Conservation (phyloP, 1,284 basidiomycete species). For the Irpex sp. region DNA sequence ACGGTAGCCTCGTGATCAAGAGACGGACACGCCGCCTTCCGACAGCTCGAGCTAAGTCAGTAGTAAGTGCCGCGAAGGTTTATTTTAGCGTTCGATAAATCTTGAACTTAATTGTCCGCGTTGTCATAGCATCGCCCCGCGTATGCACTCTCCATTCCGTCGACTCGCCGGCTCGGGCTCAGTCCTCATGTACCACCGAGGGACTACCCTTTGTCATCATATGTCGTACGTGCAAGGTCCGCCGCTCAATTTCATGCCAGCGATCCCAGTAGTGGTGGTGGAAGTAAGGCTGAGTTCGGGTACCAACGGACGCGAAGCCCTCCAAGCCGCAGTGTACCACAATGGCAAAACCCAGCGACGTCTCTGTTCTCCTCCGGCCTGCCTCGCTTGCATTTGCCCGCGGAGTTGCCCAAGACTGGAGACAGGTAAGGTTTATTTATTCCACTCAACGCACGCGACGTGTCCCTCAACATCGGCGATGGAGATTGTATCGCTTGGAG, state of each 20-base stretch:
- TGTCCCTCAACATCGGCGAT: background rate
- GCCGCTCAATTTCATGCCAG: slow-evolving; percentile 1
- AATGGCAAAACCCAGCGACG: background rate
- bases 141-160: slow-evolving; percentile 1
- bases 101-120: slow-evolving; percentile 1
- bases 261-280: background rate
- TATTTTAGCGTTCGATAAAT: background rate
- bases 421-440: background rate
- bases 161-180: background rate
- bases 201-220: background rate
- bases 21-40: background rate
- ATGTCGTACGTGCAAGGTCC: background rate
- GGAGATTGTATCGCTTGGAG: slow-evolving; percentile 67
- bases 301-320: background rate
- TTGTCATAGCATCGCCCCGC: slow-evolving; percentile 9
- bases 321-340: background rate
- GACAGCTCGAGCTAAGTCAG: slow-evolving; percentile 1
- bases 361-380: background rate
- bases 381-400: background rate
- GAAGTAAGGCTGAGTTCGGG: background rate
- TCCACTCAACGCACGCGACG: background rate
- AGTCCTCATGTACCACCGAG: background rate
- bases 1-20: slow-evolving; percentile 7
- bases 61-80: slow-evolving; percentile 13
- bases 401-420: background rate